A percentile compares a stretch with the other conserved stretches of the same genome.
These are phyloP conservation scores for Mucor plumbeus DNA, from an alignment of 371 early-diverging fungal genomes.

Conservation along the genomic window DNA sequence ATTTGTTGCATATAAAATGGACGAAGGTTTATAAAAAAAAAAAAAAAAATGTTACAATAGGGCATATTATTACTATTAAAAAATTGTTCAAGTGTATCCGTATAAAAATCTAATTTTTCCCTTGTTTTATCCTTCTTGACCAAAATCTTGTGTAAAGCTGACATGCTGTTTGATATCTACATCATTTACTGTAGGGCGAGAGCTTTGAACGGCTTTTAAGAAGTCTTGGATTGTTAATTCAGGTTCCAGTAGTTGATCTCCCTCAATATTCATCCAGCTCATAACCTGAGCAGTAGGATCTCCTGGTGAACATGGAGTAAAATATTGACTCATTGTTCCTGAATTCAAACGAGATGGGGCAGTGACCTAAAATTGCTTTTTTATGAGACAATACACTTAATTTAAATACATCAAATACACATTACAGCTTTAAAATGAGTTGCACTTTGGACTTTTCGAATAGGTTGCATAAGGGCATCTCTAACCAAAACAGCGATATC, in stretches of 20 bases:
- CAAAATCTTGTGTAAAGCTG: constrained; percentile 91
- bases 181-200: constrained; percentile 84
- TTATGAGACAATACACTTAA: not conserved
- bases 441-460: constrained; percentile 93
- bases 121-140: constrained; percentile 34
- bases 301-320: constrained; percentile 97
- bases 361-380: not conserved
- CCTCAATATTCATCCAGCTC: constrained; percentile 87
- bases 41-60: not conserved
- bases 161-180: constrained; percentile 82
- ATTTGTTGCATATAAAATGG: constrained; percentile 80
- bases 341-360: constrained; percentile 72
- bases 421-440: constrained; percentile 90
- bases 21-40: constrained; percentile 31
- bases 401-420: not conserved
- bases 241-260: constrained; percentile 92
- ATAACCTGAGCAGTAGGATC: constrained; percentile 87
- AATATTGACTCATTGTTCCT: constrained; percentile 54
- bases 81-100: not conserved
- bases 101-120: not conserved
- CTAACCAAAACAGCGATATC: constrained; percentile 94
- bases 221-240: constrained; percentile 86
- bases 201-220: constrained; percentile 76
- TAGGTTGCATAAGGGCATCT: constrained; percentile 96
- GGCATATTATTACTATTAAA: constrained; percentile 1